Evolutionary conservation across 306 rosid genomes (phyloP).

Genomic region (Dicorynia guianensis): DNA sequence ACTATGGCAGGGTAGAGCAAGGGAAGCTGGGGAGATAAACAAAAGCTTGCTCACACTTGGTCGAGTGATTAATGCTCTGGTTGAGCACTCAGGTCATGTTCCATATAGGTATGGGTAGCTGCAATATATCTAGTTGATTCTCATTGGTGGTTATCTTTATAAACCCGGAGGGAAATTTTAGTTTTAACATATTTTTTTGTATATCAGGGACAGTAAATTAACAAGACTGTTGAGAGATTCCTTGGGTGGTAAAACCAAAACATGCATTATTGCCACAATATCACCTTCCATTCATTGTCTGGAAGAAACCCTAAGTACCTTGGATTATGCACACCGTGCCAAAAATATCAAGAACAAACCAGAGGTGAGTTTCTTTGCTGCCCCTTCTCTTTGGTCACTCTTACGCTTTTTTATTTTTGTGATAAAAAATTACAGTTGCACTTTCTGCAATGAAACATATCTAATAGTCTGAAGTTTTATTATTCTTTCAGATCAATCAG

Average conservation of each 20-base stretch:
- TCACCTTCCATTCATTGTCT: constrained; percentile 98
- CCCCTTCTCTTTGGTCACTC: constrained; percentile 32
- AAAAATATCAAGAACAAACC: constrained; percentile 99
- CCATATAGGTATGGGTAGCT: constrained; percentile 79
- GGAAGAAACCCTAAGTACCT: constrained; percentile 98
- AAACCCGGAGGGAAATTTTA: constrained; percentile 27
- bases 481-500: constrained; percentile 79
- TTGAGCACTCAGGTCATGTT: constrained; percentile 99
- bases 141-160: not conserved
- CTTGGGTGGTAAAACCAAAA: constrained; percentile 98
- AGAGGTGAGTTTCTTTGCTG: constrained; percentile 64
- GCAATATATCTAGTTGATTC: constrained; percentile 18
- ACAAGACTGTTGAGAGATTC: constrained; percentile 96
- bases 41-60: constrained; percentile 99
- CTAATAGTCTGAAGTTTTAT: constrained; percentile 43
- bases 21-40: constrained; percentile 99
- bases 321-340: constrained; percentile 99
- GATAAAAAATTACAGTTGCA: not conserved
- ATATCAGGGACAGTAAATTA: constrained; percentile 93
- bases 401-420: constrained; percentile 3
- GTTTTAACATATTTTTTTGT: constrained; percentile 39
- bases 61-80: constrained; percentile 93
- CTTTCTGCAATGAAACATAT: constrained; percentile 17
- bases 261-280: constrained; percentile 96
- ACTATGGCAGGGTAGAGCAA: constrained; percentile 91